Conservation (phyloP, 208 protist species). For the Crithidia acanthocephali region DNA sequence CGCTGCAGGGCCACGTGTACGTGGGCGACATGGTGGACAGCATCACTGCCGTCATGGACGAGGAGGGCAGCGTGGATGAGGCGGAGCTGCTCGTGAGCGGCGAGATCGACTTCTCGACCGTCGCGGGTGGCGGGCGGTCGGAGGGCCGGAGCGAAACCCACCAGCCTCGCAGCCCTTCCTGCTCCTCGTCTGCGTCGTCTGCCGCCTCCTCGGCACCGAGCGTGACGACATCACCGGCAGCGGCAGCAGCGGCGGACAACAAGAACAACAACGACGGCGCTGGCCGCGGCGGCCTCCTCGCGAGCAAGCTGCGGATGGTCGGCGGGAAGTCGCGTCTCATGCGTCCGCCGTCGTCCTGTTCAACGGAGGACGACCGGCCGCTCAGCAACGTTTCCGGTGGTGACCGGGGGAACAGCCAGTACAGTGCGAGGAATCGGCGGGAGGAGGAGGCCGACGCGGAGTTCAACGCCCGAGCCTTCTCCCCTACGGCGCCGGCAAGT, state of each 20-base stretch:
- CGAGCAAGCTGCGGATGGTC: slow-evolving; percentile 9
- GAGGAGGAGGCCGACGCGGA: neutral
- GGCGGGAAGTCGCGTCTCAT: slow-evolving; percentile 11
- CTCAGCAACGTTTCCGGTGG: neutral
- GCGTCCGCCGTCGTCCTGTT: slow-evolving; percentile 10
- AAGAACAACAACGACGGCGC: neutral
- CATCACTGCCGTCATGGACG: slow-evolving; percentile 42
- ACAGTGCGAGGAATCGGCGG: neutral
- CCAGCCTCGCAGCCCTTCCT: neutral
- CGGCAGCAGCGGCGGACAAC: neutral
- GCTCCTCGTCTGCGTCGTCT: neutral
- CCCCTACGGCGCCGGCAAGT: neutral
- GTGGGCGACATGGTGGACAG: slow-evolving; percentile 64
- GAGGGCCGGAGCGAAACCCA: neutral
- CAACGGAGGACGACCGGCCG: neutral
- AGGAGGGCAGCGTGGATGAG: slow-evolving; percentile 38
- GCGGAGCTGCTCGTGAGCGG: slow-evolving; percentile 46
- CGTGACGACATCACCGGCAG: neutral
- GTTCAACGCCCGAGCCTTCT: neutral
- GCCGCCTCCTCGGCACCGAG: neutral
- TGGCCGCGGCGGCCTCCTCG: neutral
- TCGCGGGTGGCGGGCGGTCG: neutral
- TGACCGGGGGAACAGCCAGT: neutral
- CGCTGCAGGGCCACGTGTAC: slow-evolving; percentile 62
- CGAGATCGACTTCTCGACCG: slow-evolving; percentile 55